Base-by-base conservation (phyloP, 441 rosid species). In the Aleurites moluccanus region DNA sequence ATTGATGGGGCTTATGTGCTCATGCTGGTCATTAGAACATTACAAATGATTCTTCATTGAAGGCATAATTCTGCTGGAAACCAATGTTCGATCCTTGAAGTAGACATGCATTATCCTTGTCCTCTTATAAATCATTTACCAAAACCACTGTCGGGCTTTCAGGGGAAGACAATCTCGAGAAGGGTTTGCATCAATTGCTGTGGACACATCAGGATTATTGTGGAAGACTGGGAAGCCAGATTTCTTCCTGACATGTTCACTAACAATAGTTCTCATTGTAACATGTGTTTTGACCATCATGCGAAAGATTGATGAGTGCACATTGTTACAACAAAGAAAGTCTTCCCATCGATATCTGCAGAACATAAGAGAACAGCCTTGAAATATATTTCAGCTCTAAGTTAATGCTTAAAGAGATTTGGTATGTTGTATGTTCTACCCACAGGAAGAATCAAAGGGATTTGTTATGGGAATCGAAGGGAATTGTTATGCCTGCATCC, bases 181-280 rank as follows among this genome's bases (percentile, higher is more conserved):
- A 74, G 69, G 88, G 77, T 87, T 87, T 53, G 87, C 92, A 40
- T 82, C 90, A n/a, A 57, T 81, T 64, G 76, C 77, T 21, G 23
- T 77, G 62, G 78, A 55, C 53, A 64, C 79, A 33, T 63, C 85
- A 47, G 56, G 71, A 18, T 25, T 76, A 30, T 76, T 74, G 38
- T 72, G 78, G 70, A 73, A 59, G 14, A 42, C 23, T 65, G 52
- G 57, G 67, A 86, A 81, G 69, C 80, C 86, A 23, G 78, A 81
- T 68, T 57, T 69, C 60, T 64, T 81, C 0, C 49, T 74, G 25
- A 52, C 70, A 47, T 62, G 82, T 57, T 78, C 86, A 16, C 65
- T 79, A 16, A 64, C 76, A 35, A 27, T 79, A 25, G 75, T 84
- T 52, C 80, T 82, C 49, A 9, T 83, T 42, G 21, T 83, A 73